phyloP scores from a whole-genome alignment of 306 rosid genomes.

The Geum urbanum region DNA sequence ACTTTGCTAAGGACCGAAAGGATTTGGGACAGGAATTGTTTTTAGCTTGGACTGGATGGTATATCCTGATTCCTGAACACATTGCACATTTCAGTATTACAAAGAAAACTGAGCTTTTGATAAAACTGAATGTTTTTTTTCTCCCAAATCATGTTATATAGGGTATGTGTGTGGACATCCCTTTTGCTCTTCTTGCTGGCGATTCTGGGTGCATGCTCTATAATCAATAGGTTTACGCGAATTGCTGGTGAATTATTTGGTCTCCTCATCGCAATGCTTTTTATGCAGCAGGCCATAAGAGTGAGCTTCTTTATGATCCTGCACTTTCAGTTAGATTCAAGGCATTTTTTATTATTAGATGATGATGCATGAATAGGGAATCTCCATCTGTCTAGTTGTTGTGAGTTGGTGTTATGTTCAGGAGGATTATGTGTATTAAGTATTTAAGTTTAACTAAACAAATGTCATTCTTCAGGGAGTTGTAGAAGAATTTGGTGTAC shows the following conservation, averaged over 20 bases:
- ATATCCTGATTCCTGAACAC: conserved; percentile 32
- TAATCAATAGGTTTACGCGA: conserved; percentile 91
- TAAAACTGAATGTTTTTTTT: conserved; percentile 24
- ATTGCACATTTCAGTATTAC: neutral
- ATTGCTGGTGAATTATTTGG: conserved; percentile 95
- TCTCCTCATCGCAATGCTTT: conserved; percentile 86
- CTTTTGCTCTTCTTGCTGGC: conserved; percentile 84
- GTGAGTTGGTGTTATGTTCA: conserved; percentile 13
- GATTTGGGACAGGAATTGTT: conserved; percentile 86
- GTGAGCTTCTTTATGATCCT: conserved; percentile 41
- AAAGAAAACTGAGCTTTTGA: conserved; percentile 13
- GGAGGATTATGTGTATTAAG: conserved; percentile 6
- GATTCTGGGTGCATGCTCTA: conserved; percentile 83
- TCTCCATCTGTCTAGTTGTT: conserved; percentile 12
- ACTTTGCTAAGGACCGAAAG: conserved; percentile 79
- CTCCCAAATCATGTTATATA: conserved; percentile 25
- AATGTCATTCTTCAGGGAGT: conserved; percentile 57
- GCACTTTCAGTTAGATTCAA: neutral
- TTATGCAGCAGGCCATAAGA: conserved; percentile 95
- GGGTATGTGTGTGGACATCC: conserved; percentile 97
- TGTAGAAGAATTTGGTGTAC: conserved; percentile 79
- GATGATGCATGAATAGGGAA: neutral
- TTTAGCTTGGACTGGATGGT: conserved; percentile 97
- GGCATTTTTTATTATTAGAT: neutral
- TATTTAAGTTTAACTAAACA: conserved; percentile 15